These are phyloP conservation scores for Carex scoparia DNA, from an alignment of 176 grass and related monocot genomes.

Conservation along the genomic window DNA sequence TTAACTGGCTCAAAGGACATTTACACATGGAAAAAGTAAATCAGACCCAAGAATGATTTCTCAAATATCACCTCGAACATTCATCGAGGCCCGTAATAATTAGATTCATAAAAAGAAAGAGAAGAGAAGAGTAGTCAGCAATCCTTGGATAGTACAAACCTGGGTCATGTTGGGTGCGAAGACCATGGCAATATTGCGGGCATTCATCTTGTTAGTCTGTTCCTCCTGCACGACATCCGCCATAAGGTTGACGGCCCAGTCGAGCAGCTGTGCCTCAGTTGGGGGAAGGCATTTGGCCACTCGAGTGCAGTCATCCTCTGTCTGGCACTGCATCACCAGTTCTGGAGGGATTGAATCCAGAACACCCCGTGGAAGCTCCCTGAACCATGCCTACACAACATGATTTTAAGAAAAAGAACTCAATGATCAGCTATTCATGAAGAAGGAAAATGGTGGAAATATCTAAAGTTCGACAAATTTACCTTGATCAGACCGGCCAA, in stretches of 20 bases:
- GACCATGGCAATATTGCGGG: conserved; percentile 67
- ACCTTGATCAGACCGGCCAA: conserved; percentile 80
- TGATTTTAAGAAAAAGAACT: not conserved
- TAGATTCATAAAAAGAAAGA: not conserved
- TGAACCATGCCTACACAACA: conserved; percentile 75
- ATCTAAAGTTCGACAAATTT: not conserved
- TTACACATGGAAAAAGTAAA: not conserved
- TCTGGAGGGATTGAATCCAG: conserved; percentile 62
- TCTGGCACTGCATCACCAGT: conserved; percentile 75
- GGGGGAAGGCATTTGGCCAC: conserved; percentile 46
- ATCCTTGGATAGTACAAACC: conserved; percentile 34
- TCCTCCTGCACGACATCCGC: conserved; percentile 81
- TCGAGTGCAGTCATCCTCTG: conserved; percentile 54
- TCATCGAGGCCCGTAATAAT: not conserved
- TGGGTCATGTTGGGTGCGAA: conserved; percentile 93
- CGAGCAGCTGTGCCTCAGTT: conserved; percentile 55
- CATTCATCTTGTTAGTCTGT: conserved; percentile 75
- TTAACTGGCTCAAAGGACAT: not conserved
- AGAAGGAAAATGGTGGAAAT: not conserved
- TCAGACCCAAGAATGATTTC: not conserved
- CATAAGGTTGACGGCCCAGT: conserved; percentile 87
- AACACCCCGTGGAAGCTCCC: conserved; percentile 57
- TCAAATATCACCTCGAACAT: not conserved
- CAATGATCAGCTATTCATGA: not conserved
- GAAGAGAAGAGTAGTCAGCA: not conserved